Percentiles rank a stretch among this genome's conserved stretches.
These are phyloP conservation scores for Conidiobolus incongruus DNA, from an alignment of 371 early-diverging fungal genomes.

Conservation along the genomic window DNA sequence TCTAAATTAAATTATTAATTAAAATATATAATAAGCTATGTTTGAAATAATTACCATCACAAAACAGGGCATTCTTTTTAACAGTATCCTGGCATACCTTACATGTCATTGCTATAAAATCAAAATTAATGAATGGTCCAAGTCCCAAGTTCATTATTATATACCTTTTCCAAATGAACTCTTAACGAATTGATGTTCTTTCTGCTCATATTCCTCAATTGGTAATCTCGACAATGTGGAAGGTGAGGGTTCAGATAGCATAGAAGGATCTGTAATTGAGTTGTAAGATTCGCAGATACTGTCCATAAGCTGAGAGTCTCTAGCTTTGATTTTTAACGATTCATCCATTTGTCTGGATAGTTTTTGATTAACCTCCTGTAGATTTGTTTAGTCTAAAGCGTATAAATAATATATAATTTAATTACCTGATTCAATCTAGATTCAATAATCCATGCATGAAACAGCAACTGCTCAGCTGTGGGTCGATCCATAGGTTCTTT, in stretches of 20 bases:
- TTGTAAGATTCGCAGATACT: constrained; percentile 1
- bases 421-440: constrained; percentile 8
- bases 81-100: constrained; percentile 12
- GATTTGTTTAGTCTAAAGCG: constrained; percentile 2
- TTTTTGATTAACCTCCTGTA: constrained; percentile 1
- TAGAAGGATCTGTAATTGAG: neutral
- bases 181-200: constrained; percentile 15
- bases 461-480: constrained; percentile 34
- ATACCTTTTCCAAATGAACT: constrained; percentile 16
- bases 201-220: no score
- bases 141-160: no score
- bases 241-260: neutral
- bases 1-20: constrained; percentile 7
- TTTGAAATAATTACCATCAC: constrained; percentile 18
- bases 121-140: neutral
- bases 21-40: no score
- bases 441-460: constrained; percentile 43
- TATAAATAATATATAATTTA: constrained; percentile 7
- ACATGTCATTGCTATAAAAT: constrained; percentile 12
- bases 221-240: neutral
- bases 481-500: constrained; percentile 49
- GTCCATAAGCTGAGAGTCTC: neutral
- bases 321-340: neutral
- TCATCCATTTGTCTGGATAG: neutral
- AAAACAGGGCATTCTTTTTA: constrained; percentile 14